phyloP scores from a whole-genome alignment of 768 basidiomycete species.

The Lactarius sanguifluus region DNA sequence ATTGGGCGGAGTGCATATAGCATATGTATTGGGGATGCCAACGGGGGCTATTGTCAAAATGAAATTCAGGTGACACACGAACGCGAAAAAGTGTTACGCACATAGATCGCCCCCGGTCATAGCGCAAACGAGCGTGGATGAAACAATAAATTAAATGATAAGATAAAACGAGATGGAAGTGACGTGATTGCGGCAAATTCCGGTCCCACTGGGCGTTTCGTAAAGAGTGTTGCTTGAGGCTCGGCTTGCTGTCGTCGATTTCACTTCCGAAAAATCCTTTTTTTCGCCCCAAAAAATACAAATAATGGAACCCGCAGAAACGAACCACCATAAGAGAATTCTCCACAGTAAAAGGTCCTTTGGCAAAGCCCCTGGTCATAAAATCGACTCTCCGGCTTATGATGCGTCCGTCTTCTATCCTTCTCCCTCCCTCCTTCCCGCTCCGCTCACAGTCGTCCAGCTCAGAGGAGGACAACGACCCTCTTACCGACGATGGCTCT shows the following conservation, averaged over 20 bases:
- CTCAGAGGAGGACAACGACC: constrained; percentile 88
- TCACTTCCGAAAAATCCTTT: not conserved
- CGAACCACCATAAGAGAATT: constrained; percentile 30
- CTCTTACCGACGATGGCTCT: constrained; percentile 71
- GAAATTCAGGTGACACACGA: not conserved
- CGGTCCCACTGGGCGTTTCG: not conserved
- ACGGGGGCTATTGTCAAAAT: not conserved
- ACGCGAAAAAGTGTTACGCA: not conserved
- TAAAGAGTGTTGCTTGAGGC: not conserved
- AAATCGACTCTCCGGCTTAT: constrained; percentile 70
- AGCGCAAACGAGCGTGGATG: not conserved
- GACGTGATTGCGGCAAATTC: constrained; percentile 23
- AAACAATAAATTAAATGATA: not conserved
- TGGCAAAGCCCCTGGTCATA: constrained; percentile 58
- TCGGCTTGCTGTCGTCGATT: not conserved
- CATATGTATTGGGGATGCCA: constrained; percentile 42
- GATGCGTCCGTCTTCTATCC: constrained; percentile 49
- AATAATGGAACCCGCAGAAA: constrained; percentile 25
- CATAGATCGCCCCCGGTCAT: not conserved
- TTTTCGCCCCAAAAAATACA: not conserved
- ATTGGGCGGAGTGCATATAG: constrained; percentile 52
- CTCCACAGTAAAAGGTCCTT: constrained; percentile 59
- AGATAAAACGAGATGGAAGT: constrained; percentile 16
- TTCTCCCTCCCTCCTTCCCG: constrained; percentile 28
- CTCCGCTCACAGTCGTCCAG: constrained; percentile 41